Evolutionary conservation across 2,329 filamentous ascomycete genomes (phyloP), one percentile per base, ranked within the genome.

Genomic region (Sphaerulina musiva): DNA sequence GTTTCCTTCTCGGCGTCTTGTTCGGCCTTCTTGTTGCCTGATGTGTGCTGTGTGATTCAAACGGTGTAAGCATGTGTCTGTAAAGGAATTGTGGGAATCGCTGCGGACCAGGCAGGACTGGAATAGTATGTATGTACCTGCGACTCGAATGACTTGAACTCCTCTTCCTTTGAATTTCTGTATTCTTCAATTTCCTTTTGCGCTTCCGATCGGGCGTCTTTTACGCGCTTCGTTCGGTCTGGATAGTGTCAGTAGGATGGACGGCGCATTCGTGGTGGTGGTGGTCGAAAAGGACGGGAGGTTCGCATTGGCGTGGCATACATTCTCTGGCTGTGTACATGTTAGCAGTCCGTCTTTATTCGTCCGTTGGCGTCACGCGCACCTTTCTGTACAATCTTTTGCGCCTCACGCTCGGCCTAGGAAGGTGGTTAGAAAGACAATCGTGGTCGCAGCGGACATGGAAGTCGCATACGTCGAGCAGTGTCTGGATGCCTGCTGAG

Each of bases 331-430:
- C 89, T 95, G 42, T 49, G n/a, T 32, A 87, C 8, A 87, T 91
- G 50, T 54, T 46, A 59, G 55, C 45, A 32, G 38, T 48, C 14
- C 31, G 20, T 48, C 40, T 11, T 12, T 41, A 4, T 7, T 4
- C 51, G 10, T 8, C 1, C 20, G 3, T 42, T 8, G 41, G 54
- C 31, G 11, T 46, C 43, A 4, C 17, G n/a, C 77, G 57, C 73
- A 95, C 92, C 88, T 82, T 93, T 90, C 74, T 97, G 92, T 55
- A 98, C 91, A 72, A 98, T 98, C 82, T 96, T 96, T 76, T 95
- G 92, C 58, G 93, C 93, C 74, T 97, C 92, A 75, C 90, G 87
- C 82, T 98, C 93, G 67, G 93, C 91, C 92, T 97, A 64, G 63
- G 20, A 61, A 51, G 40, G 59, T 53, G 59, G 68, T 78, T 63